Evolutionary conservation across 2,329 filamentous ascomycete species (phyloP).

Genomic region (Aspergillus texensis): DNA sequence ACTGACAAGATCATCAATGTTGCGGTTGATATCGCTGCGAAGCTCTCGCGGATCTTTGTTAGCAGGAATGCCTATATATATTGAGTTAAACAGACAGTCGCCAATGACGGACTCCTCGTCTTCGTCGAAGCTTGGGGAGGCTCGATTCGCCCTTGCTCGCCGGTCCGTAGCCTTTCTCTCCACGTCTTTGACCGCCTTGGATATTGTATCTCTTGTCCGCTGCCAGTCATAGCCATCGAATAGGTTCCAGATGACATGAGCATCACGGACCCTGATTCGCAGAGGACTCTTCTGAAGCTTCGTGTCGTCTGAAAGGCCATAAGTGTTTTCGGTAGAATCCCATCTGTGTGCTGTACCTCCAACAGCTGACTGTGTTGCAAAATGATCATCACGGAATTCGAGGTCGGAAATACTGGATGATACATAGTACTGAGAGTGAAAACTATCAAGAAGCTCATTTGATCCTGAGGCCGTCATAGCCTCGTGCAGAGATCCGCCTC

Average conservation of each 20-base stretch:
- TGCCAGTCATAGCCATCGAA: slow-evolving; percentile 98
- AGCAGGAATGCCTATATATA: slow-evolving; percentile 90
- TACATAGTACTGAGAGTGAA: slow-evolving; percentile 57
- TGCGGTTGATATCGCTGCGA: slow-evolving; percentile 79
- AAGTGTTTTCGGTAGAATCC: slow-evolving; percentile 76
- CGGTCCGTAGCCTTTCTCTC: slow-evolving; percentile 80
- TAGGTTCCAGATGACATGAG: slow-evolving; percentile 95
- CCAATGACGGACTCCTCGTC: slow-evolving; percentile 87
- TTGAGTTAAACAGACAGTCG: slow-evolving; percentile 97
- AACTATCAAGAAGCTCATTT: slow-evolving; percentile 51
- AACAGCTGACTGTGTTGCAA: slow-evolving; percentile 63
- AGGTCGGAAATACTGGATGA: slow-evolving; percentile 64
- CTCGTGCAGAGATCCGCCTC: slow-evolving; percentile 22
- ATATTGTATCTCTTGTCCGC: slow-evolving; percentile 80
- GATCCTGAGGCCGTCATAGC: slow-evolving; percentile 41
- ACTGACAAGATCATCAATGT: slow-evolving; percentile 81
- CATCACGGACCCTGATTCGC: slow-evolving; percentile 76
- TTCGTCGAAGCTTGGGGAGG: slow-evolving; percentile 56
- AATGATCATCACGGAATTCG: slow-evolving; percentile 77
- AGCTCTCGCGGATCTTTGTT: slow-evolving; percentile 84
- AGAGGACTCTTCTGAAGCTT: slow-evolving; percentile 71
- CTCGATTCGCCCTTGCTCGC: slow-evolving; percentile 60
- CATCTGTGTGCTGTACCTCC: slow-evolving; percentile 74
- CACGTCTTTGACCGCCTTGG: slow-evolving; percentile 84
- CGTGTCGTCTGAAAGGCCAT: slow-evolving; percentile 65